A percentile compares a stretch with the other conserved stretches of the same genome.
Conservation (phyloP, 192 early-diverging fungal genomes). For the Backusella westeae region DNA sequence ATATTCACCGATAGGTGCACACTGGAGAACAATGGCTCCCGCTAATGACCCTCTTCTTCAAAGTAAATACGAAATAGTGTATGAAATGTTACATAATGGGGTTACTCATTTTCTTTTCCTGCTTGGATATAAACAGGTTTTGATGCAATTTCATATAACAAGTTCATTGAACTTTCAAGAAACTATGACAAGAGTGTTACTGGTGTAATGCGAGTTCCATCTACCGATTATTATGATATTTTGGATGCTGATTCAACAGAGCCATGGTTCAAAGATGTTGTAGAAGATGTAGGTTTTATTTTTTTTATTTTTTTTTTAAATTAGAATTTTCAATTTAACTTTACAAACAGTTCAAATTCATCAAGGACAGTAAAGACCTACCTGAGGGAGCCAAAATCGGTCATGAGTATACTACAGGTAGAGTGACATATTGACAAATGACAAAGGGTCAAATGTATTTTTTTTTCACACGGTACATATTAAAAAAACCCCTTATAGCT, state of each 20-base stretch:
- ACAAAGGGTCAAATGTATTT: neutral
- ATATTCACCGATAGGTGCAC: slow-evolving; percentile 44
- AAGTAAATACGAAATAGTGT: slow-evolving; percentile 17
- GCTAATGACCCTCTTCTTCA: slow-evolving; percentile 36
- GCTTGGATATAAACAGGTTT: slow-evolving; percentile 17
- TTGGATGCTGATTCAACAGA: slow-evolving; percentile 47
- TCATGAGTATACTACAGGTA: slow-evolving; percentile 59
- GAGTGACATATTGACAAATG: neutral
- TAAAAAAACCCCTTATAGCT: neutral
- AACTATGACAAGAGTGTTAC: slow-evolving; percentile 23
- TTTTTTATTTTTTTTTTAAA: neutral
- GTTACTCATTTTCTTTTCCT: neutral
- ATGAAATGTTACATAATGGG: neutral
- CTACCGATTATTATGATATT: slow-evolving; percentile 57
- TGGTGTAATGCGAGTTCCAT: slow-evolving; percentile 52
- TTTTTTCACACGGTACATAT: neutral
- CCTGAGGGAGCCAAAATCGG: slow-evolving; percentile 58
- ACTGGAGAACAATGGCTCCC: slow-evolving; percentile 52
- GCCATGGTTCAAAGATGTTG: slow-evolving; percentile 62
- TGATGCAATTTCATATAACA: slow-evolving; percentile 36
- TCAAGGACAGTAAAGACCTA: slow-evolving; percentile 41
- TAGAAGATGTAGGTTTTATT: slow-evolving; percentile 41
- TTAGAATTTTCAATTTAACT: neutral
- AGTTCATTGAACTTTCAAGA: slow-evolving; percentile 38
- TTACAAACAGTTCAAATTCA: slow-evolving; percentile 38